Evolutionary conservation across 352 stramenopile genomes (phyloP), one percentile per base, ranked within the genome.

Genomic region (Thalassiosira livingstoniorum): DNA sequence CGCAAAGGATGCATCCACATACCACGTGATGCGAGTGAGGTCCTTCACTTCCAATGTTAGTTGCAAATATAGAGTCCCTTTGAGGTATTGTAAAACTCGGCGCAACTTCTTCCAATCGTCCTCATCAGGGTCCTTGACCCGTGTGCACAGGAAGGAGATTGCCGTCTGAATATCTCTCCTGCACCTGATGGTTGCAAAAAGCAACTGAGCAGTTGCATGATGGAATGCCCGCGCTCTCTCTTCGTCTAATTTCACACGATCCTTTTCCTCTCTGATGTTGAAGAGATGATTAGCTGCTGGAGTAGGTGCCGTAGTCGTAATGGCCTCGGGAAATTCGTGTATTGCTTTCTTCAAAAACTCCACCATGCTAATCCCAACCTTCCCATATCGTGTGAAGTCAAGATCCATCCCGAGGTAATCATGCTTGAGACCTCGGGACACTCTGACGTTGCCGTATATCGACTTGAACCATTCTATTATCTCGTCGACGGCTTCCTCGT

Each of bases 341-440:
- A 86, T 25, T 47, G 78, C 65, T 2, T 57, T 35, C 4, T 77
- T 60, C 15, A 88, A 73, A 34, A 75, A 78, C 2, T 80, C 37
- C 4, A 32, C 23, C 82, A 86, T 86, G 0, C 18, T 54, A 3
- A 86, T 27, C 23, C 23, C 27, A 5, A 81, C 62, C 29, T 67
- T 73, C 1, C 67, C 72, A 31, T 42, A 34, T 0, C 32, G 15
- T 1, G 23, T 47, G 67, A 60, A 90, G 27, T 88, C 68, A 5
- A 90, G 65, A 0, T 4, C 76, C 82, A 90, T 90, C 15, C 86
- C 86, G 0, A 91, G 62, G 51, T 85, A 91, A 15, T 91, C 80
- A 53, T 87, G 80, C 45, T 65, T 53, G 4, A 31, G 60, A 53
- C 84, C 84, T 53, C 23, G 35, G 43, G 29, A 54, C 1, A 79